Percentiles rank a stretch among this genome's conserved stretches.
phyloP scores from a whole-genome alignment of 2,329 filamentous ascomycete genomes.

The Lachnellula suecica region DNA sequence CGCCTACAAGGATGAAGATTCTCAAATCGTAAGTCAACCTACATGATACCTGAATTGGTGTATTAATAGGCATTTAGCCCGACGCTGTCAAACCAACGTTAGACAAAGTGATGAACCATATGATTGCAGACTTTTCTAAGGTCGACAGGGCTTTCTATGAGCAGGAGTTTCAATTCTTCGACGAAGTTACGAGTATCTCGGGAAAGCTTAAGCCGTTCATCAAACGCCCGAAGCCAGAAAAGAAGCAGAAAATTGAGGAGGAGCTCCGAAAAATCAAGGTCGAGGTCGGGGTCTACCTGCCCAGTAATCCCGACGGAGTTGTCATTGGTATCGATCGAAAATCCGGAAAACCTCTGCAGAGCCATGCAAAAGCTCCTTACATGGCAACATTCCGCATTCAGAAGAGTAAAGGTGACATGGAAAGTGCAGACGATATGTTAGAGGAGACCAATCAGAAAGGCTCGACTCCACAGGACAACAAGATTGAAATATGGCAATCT shows the following conservation, averaged over 20 bases:
- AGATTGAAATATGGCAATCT: constrained; percentile 96
- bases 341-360: constrained; percentile 94
- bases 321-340: constrained; percentile 98
- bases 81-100: constrained; percentile 92
- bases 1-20: constrained; percentile 95
- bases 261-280: constrained; percentile 97
- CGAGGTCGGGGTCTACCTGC: constrained; percentile 94
- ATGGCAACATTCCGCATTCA: constrained; percentile 99
- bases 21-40: constrained; percentile 73
- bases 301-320: constrained; percentile 93
- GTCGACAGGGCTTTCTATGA: constrained; percentile 87
- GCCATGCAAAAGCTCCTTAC: constrained; percentile 96
- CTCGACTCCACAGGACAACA: constrained; percentile 45
- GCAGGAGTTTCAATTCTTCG: constrained; percentile 96
- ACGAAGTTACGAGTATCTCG: constrained; percentile 92
- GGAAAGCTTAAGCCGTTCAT: constrained; percentile 94
- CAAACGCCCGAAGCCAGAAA: constrained; percentile 88
- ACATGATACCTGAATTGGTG: too few relatives aligned
- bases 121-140: constrained; percentile 78
- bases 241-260: constrained; percentile 99
- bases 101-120: constrained; percentile 81
- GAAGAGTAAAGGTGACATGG: constrained; percentile 63
- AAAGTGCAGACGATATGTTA: constrained; percentile 52
- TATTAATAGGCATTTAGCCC: constrained; percentile 50
- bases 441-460: constrained; percentile 45